Evolutionary conservation across 2,329 filamentous ascomycete species (phyloP).

Genomic region (Conoideocrella luteorostrata): DNA sequence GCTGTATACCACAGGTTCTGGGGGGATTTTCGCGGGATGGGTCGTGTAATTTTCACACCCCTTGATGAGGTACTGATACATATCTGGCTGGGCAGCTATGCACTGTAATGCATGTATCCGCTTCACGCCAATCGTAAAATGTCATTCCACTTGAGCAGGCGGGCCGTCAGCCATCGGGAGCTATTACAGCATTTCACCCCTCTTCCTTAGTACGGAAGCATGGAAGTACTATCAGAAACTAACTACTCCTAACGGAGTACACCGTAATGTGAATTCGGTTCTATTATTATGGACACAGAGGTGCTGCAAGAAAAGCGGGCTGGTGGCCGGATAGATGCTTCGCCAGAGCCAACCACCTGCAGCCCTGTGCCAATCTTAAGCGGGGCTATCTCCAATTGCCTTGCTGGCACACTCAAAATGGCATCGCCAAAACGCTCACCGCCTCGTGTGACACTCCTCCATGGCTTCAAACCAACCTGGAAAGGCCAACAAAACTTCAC

Average conservation of each 20-base stretch:
- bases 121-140: constrained; percentile 1
- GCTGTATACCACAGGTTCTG: too few relatives aligned
- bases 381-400: background rate
- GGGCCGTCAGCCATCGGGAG: constrained; percentile 6
- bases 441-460: background rate
- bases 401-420: background rate
- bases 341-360: too few relatives aligned
- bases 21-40: too few relatives aligned
- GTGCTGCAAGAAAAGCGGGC: too few relatives aligned
- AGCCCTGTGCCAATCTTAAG: too few relatives aligned
- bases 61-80: constrained; percentile 23
- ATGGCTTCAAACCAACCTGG: background rate
- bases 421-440: constrained; percentile 4
- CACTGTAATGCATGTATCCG: constrained; percentile 22
- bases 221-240: too few relatives aligned
- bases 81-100: constrained; percentile 30
- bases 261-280: background rate
- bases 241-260: too few relatives aligned
- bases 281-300: too few relatives aligned
- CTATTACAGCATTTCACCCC: constrained; percentile 2
- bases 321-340: too few relatives aligned
- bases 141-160: constrained; percentile 4
- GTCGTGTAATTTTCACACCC: too few relatives aligned
- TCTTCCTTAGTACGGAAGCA: too few relatives aligned
- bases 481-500: background rate